phyloP scores from a whole-genome alignment of 306 rosid species.

The Delonix regia region DNA sequence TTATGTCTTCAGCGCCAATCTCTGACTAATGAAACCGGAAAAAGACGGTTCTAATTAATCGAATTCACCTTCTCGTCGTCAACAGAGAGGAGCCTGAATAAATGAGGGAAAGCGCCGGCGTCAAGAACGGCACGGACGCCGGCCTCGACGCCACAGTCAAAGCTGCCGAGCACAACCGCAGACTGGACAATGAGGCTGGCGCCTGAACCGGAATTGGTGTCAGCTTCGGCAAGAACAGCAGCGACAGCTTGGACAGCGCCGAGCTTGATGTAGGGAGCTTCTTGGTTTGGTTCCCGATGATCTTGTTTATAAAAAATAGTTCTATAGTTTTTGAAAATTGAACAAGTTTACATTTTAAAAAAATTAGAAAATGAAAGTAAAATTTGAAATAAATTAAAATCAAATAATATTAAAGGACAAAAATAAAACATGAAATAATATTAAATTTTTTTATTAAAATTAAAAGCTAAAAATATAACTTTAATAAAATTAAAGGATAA shows the following conservation, averaged over 20 bases:
- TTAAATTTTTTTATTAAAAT: too few relatives aligned
- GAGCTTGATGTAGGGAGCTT: conserved; percentile 83
- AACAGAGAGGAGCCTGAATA: conserved; percentile 66
- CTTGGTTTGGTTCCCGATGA: conserved; percentile 96
- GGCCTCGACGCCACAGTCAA: conserved; percentile 84
- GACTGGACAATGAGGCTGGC: conserved; percentile 81
- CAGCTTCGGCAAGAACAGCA: conserved; percentile 50
- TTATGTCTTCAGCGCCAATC: neutral
- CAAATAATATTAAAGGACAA: too few relatives aligned
- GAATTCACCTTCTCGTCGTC: conserved; percentile 70
- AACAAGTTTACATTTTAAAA: too few relatives aligned
- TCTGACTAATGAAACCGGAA: conserved; percentile 2
- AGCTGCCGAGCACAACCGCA: conserved; percentile 87
- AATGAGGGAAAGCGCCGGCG: conserved; percentile 68
- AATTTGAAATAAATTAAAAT: too few relatives aligned
- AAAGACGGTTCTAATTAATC: conserved; percentile 7
- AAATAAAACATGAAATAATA: too few relatives aligned
- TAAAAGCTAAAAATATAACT: too few relatives aligned
- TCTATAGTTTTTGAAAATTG: too few relatives aligned
- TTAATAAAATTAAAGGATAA: too few relatives aligned
- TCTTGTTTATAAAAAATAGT: too few relatives aligned
- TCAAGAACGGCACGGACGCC: conserved; percentile 92
- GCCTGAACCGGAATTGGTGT: conserved; percentile 39
- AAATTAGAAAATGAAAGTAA: too few relatives aligned
- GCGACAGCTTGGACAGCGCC: conserved; percentile 80